Base-by-base conservation (phyloP, 129 eudicot species). In the Flaveria linearis region DNA sequence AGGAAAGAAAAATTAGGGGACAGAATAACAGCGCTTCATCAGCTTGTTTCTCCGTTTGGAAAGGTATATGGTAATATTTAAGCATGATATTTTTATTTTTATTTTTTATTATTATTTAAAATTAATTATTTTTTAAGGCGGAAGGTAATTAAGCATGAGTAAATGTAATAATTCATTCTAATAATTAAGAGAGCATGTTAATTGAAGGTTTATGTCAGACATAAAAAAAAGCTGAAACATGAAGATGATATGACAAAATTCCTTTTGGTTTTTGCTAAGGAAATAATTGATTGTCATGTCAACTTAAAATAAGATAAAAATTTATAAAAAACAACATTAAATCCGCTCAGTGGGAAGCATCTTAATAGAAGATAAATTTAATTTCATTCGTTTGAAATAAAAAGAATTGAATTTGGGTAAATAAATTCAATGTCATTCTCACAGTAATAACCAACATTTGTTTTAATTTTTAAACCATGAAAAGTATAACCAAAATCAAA, bases 11-110 rank as follows among this genome's bases (percentile, higher is more conserved):
- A 93, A 78, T 69, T 93, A 68, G 97, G 98, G 50, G 98, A 93
- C 77, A 68, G 96, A 86, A 87, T 93, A 66, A 91, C 98, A 17
- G 92, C 98, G 30, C 96, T 93, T 82, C 98, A 93, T 81, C 97
- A 90, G 85, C 84, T 93, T 63, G 97, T 93, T 76, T 90, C 98
- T 72, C 98, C 98, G 17, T 93, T 93, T 82, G 98, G 98, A 64
- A 93, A 90, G 97, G 98, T 93, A 93, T 67, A 11, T 45, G 36
- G 36, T 30, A 30, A 45, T 45, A 91, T 70, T 36, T 36, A 36
- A 36, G 41, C 41, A 36, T 36, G 41, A 36, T 4, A 36, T 36
- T 36, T 36, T 36, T 36, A 4, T 5, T 36, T 36, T 36, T 36
- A 36, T 36, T 36, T 5, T 30, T 36, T 36, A 5, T 36, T 36